Evolutionary conservation across 345 rosid genomes (phyloP).

Genomic region (Mallotus nudiflorus): DNA sequence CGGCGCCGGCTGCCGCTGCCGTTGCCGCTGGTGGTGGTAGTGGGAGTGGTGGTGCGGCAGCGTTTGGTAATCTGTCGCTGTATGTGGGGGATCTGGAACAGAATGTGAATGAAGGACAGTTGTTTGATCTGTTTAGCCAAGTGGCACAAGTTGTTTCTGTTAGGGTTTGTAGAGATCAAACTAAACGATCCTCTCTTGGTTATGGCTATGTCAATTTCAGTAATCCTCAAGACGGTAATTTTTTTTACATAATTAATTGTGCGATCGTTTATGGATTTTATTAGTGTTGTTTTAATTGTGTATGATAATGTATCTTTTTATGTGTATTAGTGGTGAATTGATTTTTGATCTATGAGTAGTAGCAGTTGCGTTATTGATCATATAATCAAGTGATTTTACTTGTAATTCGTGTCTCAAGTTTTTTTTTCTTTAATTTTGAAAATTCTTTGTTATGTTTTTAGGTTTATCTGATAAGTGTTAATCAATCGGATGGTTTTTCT

Average conservation of each 20-base stretch:
- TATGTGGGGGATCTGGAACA: conserved; percentile 71
- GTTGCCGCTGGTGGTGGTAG: conserved; percentile 8
- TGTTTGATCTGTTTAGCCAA: conserved; percentile 54
- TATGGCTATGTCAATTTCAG: conserved; percentile 68
- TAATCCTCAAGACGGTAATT: conserved; percentile 55
- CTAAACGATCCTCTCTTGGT: conserved; percentile 52
- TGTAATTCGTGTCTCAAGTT: no score
- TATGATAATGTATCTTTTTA: no score
- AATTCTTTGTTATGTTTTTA: not conserved
- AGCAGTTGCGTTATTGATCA: not conserved
- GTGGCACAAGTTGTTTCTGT: conserved; percentile 47
- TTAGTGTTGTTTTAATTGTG: no score
- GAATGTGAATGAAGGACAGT: conserved; percentile 48
- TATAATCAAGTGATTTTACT: no score
- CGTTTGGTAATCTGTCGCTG: conserved; percentile 44
- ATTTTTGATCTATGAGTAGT: not conserved
- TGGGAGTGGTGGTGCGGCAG: conserved; percentile 7
- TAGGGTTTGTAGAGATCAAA: conserved; percentile 67
- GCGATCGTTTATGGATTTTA: no score
- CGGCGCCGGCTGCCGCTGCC: not conserved
- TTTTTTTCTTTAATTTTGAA: no score
- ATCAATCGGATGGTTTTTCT: not conserved
- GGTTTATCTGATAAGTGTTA: not conserved
- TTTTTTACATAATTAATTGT: no score
- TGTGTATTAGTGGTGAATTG: not conserved